A percentile compares a stretch with the other conserved stretches of the same genome.
phyloP scores from a whole-genome alignment of 106 monocot species.

The Dendrobium nobile region DNA sequence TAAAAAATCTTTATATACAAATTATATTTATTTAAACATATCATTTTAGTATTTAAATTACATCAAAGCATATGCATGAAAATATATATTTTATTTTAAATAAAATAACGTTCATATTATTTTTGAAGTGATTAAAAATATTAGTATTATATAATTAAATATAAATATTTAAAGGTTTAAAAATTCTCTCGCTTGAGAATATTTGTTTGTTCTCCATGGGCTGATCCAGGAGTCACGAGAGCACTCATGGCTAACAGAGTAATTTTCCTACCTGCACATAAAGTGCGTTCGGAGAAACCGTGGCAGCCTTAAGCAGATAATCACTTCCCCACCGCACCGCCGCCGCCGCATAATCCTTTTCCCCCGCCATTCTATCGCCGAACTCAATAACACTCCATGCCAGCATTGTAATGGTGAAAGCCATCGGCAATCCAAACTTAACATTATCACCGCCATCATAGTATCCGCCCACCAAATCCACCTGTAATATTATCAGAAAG shows the following conservation, averaged over 20 bases:
- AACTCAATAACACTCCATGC: conserved; percentile 18
- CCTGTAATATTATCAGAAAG: neutral
- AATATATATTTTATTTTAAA: no score
- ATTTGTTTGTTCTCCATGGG: conserved; percentile 28
- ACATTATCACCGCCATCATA: conserved; percentile 19
- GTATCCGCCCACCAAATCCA: conserved; percentile 20
- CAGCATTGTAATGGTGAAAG: conserved; percentile 20
- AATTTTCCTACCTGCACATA: conserved; percentile 13
- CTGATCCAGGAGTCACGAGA: conserved; percentile 36
- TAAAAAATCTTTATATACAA: no score
- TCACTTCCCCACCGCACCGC: conserved; percentile 20
- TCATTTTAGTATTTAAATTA: no score
- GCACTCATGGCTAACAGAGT: conserved; percentile 42
- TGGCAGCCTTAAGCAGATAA: conserved; percentile 15
- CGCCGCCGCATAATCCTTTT: conserved; percentile 1
- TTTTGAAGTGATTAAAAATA: no score
- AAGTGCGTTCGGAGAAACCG: conserved; percentile 6
- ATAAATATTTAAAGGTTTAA: no score
- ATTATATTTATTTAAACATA: no score
- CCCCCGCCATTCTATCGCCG: conserved; percentile 11
- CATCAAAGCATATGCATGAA: no score
- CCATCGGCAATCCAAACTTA: conserved; percentile 24
- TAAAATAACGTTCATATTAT: no score
- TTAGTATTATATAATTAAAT: no score
- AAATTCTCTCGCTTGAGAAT: no score